phyloP scores from a whole-genome alignment of 2,329 filamentous ascomycete genomes.

The Penicillium sp. region DNA sequence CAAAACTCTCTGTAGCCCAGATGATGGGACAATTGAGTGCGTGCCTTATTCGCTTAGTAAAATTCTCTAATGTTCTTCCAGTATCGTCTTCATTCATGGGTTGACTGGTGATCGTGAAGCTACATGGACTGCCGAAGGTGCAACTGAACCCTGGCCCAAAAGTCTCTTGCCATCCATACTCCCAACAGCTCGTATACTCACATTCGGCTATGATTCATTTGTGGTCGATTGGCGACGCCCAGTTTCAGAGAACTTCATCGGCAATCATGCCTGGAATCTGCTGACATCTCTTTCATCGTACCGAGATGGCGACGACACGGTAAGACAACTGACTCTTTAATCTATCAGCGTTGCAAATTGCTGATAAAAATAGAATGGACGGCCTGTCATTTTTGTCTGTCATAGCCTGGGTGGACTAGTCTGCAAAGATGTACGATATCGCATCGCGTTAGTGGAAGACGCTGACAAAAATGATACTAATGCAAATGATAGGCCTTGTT shows the following conservation, averaged over 20 bases:
- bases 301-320: too few relatives aligned
- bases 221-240: not conserved
- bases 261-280: conserved; percentile 2
- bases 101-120: conserved; percentile 20
- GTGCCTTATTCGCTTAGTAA: too few relatives aligned
- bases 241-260: not conserved
- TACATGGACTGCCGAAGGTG: conserved; percentile 17
- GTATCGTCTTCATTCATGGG: conserved; percentile 19
- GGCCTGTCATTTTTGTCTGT: conserved; percentile 29
- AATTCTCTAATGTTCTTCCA: too few relatives aligned
- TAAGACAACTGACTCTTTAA: too few relatives aligned
- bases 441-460: too few relatives aligned
- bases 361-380: not conserved
- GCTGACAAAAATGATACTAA: too few relatives aligned
- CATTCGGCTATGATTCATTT: conserved; percentile 19
- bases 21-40: too few relatives aligned
- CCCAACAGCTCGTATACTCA: conserved; percentile 1
- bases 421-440: not conserved
- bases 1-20: too few relatives aligned
- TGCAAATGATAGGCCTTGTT: too few relatives aligned
- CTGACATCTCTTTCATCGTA: too few relatives aligned
- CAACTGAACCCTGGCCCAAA: conserved; percentile 15
- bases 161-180: conserved; percentile 11
- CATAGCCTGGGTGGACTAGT: conserved; percentile 33
- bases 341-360: too few relatives aligned